These are phyloP conservation scores for Suaeda aralocaspica DNA, from an alignment of 148 eudicot genomes.

Conservation along the genomic window DNA sequence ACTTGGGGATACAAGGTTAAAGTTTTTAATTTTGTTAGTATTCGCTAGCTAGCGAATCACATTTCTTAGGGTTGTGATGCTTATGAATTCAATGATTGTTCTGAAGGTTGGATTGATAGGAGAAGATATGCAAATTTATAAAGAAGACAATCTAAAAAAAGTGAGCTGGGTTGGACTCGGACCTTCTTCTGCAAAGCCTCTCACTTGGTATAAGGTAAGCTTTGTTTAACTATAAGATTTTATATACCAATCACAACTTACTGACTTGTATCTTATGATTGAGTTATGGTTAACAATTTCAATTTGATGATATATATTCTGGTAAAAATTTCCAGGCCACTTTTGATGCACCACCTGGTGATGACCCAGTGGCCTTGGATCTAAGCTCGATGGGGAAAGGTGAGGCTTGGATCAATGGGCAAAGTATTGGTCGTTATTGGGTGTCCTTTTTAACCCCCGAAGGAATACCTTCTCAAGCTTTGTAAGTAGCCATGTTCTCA, in stretches of 20 bases:
- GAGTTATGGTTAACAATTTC: neutral
- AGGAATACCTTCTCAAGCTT: constrained; percentile 46
- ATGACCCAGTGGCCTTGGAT: constrained; percentile 44
- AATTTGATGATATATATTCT: neutral
- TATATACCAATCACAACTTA: neutral
- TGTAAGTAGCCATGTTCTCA: constrained; percentile 19
- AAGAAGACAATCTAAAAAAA: constrained; percentile 28
- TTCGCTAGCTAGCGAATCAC: neutral
- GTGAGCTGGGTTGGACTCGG: constrained; percentile 30
- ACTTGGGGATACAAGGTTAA: constrained; percentile 48
- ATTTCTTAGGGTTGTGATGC: neutral
- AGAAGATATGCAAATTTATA: constrained; percentile 36
- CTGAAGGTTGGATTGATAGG: constrained; percentile 47
- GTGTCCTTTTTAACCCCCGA: constrained; percentile 42
- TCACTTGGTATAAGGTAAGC: constrained; percentile 51
- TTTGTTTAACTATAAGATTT: neutral
- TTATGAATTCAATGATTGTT: neutral
- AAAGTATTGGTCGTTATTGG: constrained; percentile 65
- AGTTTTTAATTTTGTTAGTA: neutral
- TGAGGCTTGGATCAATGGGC: constrained; percentile 60
- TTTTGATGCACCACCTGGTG: constrained; percentile 45
- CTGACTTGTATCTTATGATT: too few relatives aligned
- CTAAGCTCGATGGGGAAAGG: constrained; percentile 57
- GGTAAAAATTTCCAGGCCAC: constrained; percentile 26
- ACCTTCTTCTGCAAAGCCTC: constrained; percentile 25